Percentiles rank a stretch among this genome's conserved stretches.
These are phyloP conservation scores for Pythium plurisporium DNA, from an alignment of 352 stramenopile genomes.

Conservation along the genomic window DNA sequence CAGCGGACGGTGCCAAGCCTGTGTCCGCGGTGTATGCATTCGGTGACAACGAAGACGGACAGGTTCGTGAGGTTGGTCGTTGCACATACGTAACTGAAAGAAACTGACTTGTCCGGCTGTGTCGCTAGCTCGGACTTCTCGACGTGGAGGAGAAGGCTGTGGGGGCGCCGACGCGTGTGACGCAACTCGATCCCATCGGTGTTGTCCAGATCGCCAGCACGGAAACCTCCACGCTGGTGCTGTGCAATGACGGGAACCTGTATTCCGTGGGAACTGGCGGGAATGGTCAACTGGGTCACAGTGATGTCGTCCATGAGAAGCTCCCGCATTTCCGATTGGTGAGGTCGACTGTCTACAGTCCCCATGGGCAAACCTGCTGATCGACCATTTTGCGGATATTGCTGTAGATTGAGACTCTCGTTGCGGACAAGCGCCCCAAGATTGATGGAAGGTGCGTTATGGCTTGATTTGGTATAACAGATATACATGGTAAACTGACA, in stretches of 20 bases:
- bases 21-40: conserved; percentile 67
- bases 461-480: neutral
- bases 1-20: conserved; percentile 33
- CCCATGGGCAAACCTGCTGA: too few relatives aligned
- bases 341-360: too few relatives aligned
- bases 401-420: conserved; percentile 53
- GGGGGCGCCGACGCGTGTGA: conserved; percentile 55
- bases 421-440: conserved; percentile 72
- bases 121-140: conserved; percentile 52
- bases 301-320: conserved; percentile 77
- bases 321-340: conserved; percentile 74
- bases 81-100: too few relatives aligned
- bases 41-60: conserved; percentile 78
- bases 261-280: conserved; percentile 72
- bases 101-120: too few relatives aligned
- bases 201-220: conserved; percentile 58
- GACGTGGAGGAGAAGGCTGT: conserved; percentile 45
- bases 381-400: too few relatives aligned
- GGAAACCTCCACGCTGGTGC: conserved; percentile 55
- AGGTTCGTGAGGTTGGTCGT: too few relatives aligned
- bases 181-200: conserved; percentile 55
- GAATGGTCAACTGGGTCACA: conserved; percentile 59
- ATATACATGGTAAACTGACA: neutral
- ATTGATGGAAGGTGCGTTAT: conserved; percentile 55
- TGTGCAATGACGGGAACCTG: conserved; percentile 68